A percentile compares a stretch with the other conserved stretches of the same genome.
Evolutionary conservation across 495 filamentous ascomycete genomes (phyloP).

Genomic region (Penicillium longicatenatum): DNA sequence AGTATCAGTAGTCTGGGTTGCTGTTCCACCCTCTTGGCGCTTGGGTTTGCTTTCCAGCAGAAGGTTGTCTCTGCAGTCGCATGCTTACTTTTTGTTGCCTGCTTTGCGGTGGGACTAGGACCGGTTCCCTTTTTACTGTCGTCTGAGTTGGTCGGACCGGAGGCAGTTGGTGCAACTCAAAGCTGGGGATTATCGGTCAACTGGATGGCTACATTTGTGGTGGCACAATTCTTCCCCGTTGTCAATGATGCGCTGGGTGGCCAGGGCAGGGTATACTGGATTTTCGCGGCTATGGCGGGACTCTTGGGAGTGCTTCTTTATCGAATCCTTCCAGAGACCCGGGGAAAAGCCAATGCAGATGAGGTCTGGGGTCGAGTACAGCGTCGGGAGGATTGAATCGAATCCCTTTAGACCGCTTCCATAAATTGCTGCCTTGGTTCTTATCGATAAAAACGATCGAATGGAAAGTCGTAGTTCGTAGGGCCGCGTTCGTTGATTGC

Average conservation of each 20-base stretch:
- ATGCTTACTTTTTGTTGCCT: constrained; percentile 80
- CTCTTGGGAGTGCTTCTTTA: constrained; percentile 67
- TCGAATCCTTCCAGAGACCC: constrained; percentile 78
- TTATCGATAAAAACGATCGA: background rate
- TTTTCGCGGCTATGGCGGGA: constrained; percentile 75
- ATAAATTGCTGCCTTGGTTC: background rate
- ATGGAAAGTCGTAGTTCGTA: background rate
- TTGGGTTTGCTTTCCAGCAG: constrained; percentile 69
- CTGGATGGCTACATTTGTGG: constrained; percentile 87
- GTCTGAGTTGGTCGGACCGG: constrained; percentile 81
- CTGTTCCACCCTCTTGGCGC: constrained; percentile 70
- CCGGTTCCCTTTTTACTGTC: constrained; percentile 94
- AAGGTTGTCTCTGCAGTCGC: constrained; percentile 76
- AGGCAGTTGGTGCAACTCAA: constrained; percentile 88
- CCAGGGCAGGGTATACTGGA: constrained; percentile 81
- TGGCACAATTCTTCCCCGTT: constrained; percentile 91
- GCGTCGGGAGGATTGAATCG: constrained; percentile 37
- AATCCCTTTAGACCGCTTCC: background rate
- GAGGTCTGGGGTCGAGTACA: constrained; percentile 80
- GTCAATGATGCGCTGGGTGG: constrained; percentile 73
- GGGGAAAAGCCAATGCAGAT: constrained; percentile 74
- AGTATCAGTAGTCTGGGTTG: constrained; percentile 83
- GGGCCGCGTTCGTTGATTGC: too few relatives aligned
- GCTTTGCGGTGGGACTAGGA: constrained; percentile 88
- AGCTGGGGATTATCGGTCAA: constrained; percentile 81